These are phyloP conservation scores for Sclerotinia subarctica DNA, from an alignment of 2,329 filamentous ascomycete genomes.

Conservation along the genomic window DNA sequence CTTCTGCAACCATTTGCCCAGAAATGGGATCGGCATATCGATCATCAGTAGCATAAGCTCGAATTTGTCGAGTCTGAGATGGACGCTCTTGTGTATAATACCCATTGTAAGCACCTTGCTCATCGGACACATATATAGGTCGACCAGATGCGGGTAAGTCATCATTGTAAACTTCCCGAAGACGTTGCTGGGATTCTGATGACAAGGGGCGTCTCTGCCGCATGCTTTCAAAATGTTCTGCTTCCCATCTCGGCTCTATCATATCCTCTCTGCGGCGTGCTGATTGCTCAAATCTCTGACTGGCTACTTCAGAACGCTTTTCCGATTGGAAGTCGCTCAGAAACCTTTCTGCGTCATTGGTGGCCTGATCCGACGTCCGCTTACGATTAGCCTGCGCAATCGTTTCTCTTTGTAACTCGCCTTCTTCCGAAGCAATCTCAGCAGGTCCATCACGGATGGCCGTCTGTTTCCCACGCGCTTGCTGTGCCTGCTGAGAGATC, in stretches of 20 bases:
- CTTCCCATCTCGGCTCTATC: slow-evolving; percentile 26
- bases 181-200: slow-evolving; percentile 24
- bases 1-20: slow-evolving; percentile 27
- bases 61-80: slow-evolving; percentile 25
- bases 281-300: slow-evolving; percentile 16
- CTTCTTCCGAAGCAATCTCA: slow-evolving; percentile 41
- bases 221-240: slow-evolving; percentile 22
- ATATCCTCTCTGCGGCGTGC: slow-evolving; percentile 24
- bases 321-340: slow-evolving; percentile 39
- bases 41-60: slow-evolving; percentile 32
- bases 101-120: slow-evolving; percentile 20
- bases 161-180: slow-evolving; percentile 26
- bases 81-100: slow-evolving; percentile 30
- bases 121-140: slow-evolving; percentile 19
- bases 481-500: slow-evolving; percentile 35
- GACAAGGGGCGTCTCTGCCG: slow-evolving; percentile 23
- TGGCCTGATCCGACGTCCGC: slow-evolving; percentile 32
- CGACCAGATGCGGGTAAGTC: slow-evolving; percentile 22
- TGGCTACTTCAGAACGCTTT: neutral
- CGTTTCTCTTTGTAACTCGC: slow-evolving; percentile 35
- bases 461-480: slow-evolving; percentile 27
- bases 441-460: slow-evolving; percentile 26
- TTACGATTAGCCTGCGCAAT: slow-evolving; percentile 18
- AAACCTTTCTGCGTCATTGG: slow-evolving; percentile 42
- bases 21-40: slow-evolving; percentile 27